These are phyloP conservation scores for Diaporthe eres DNA, from an alignment of 2,329 filamentous ascomycete genomes.

Conservation along the genomic window DNA sequence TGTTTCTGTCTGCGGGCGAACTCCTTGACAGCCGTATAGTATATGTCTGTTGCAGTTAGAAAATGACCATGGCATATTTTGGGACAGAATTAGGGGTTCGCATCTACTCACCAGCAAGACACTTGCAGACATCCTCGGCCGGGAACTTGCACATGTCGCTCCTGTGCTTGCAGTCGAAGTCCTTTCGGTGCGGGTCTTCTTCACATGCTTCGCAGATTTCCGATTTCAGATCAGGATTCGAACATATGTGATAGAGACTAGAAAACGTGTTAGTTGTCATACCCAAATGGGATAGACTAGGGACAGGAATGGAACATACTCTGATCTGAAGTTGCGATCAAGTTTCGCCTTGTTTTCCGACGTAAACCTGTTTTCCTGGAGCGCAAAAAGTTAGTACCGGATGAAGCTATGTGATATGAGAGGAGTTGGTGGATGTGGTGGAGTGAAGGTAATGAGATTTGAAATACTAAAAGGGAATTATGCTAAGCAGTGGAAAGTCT, in stretches of 20 bases:
- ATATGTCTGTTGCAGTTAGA: slow-evolving; percentile 1
- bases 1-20: neutral
- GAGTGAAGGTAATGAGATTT: too few species aligned
- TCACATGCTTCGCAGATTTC: slow-evolving; percentile 8
- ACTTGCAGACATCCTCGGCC: slow-evolving; percentile 9
- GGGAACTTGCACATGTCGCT: slow-evolving; percentile 9
- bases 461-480: neutral
- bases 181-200: slow-evolving; percentile 4
- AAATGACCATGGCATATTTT: neutral
- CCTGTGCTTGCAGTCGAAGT: slow-evolving; percentile 25
- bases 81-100: neutral
- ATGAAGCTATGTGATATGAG: neutral
- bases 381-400: neutral
- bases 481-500: neutral
- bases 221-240: neutral
- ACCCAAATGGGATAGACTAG: neutral
- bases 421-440: neutral
- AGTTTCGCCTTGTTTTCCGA: neutral
- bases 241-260: slow-evolving; percentile 7
- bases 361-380: slow-evolving; percentile 1
- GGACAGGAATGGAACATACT: neutral
- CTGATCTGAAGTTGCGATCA: slow-evolving; percentile 21
- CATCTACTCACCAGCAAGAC: neutral
- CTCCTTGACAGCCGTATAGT: neutral
- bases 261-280: neutral